Evolutionary conservation across 2,329 filamentous ascomycete species (phyloP).

Genomic region (Paradendryphiella salina): DNA sequence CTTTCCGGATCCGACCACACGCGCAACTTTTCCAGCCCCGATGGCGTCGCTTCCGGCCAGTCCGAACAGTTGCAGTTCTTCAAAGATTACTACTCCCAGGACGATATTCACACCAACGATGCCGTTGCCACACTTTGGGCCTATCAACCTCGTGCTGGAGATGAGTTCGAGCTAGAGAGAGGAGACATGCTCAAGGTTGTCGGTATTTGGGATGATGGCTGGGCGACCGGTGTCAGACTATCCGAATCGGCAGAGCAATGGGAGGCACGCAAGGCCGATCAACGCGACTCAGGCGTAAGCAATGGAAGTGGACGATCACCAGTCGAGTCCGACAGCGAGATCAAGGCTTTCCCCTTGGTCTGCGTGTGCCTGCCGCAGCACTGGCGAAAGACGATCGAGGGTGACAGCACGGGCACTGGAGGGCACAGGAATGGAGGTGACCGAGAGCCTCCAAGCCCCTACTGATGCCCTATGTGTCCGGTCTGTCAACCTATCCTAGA

Average conservation of each 20-base stretch:
- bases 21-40: conserved; percentile 80
- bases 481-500: conserved; percentile 36
- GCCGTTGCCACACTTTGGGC: conserved; percentile 93
- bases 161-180: conserved; percentile 90
- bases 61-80: conserved; percentile 96
- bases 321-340: conserved; percentile 65
- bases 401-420: conserved; percentile 58
- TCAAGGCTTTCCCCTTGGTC: conserved; percentile 96
- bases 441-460: conserved; percentile 38
- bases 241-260: conserved; percentile 86
- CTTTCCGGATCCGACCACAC: conserved; percentile 52
- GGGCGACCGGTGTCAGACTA: conserved; percentile 89
- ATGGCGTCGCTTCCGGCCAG: conserved; percentile 81
- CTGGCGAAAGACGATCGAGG: conserved; percentile 95
- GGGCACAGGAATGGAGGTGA: conserved; percentile 43
- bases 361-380: conserved; percentile 95
- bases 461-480: conserved; percentile 15
- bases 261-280: conserved; percentile 73
- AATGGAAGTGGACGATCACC: conserved; percentile 62
- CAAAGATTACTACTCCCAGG: conserved; percentile 98
- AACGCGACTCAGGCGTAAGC: conserved; percentile 92
- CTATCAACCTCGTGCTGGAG: conserved; percentile 88
- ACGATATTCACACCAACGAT: conserved; percentile 91
- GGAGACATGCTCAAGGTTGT: conserved; percentile 98
- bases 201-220: conserved; percentile 98